Base-by-base conservation (phyloP, 2,329 filamentous ascomycete species). In the Trichoderma semiorbis region DNA sequence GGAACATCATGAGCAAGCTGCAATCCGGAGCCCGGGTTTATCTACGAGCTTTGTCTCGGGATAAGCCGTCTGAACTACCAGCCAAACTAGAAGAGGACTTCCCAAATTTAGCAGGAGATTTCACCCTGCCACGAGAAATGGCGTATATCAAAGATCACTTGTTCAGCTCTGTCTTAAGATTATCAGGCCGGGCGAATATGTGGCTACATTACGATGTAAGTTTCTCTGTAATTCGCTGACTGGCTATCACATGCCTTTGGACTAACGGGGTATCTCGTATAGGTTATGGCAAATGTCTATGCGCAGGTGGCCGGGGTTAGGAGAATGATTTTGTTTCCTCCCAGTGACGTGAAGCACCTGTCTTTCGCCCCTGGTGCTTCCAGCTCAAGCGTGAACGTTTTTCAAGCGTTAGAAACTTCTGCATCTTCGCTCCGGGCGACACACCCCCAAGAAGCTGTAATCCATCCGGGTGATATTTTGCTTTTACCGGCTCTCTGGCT, bases 131-230 rank as follows among this genome's bases (percentile, higher is more conserved):
- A 1, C 75, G 83, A 1, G 84, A 89, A 73, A 83, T 97, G 11
- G 80, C 80, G 0, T 82, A 87, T 39, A 89, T 93, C 5, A 78
- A 78, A 6, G 83, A 90, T n/a, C 89, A 89, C 73, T 80, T 88
- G 4, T 94, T 97, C 78, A 95, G 92, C 79, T 95, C 93, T 3
- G 91, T 94, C 0, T 82, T 97, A 28, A 88, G 94, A 24, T 90
- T 97, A 72, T 95, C 92, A 5, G 93, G 93, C 1, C 89, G 89
- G 2, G 92, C 95, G 12, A 92, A 90, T 53, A 93, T 97, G 88
- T 97, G 95, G 94, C 85, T 97, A 36, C 93, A 97, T 80, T 97
- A 96, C 83, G 93, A 97, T 81, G 90, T 92, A 79, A 81, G 85
- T 64, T 53, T 68, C 12, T 28, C 32, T 28, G 21, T 10, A 47